Evolutionary conservation across 2,329 filamentous ascomycete genomes (phyloP), one percentile per base, ranked within the genome.

Genomic region (Thelonectria discophora): DNA sequence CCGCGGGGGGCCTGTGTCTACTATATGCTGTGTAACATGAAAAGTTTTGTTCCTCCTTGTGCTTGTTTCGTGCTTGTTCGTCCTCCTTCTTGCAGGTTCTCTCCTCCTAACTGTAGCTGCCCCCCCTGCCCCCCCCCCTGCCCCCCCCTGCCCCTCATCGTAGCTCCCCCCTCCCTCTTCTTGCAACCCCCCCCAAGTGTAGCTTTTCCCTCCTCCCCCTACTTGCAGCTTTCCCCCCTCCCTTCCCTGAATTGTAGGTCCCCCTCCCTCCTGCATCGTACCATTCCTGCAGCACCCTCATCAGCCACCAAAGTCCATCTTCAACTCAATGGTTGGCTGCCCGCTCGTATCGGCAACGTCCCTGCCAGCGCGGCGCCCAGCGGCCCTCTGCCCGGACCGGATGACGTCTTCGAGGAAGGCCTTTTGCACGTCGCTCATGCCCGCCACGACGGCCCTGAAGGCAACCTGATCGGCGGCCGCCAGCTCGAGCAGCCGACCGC

Each of bases 301-400:
- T 69, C 70, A 76, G 45, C 80, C 79, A 5, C 87, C 87, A 84
- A 99, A 98, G 76, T 97, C 85, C 91, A 98, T 96, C 84, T 96
- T 95, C 73, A 99, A 78, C 55, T 93, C 93, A 82, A 99, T 99
- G 65, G 83, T 95, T 12, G 95, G 95, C 76, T 87, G 87, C 27
- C 80, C 84, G 60, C 81, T 79, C 60, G 79, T 81, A 52, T 77
- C 78, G 45, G 78, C 72, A 3, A 63, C 71, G 56, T 74, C 76
- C 69, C 80, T 79, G 73, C 72, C 74, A n/a, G n/a, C n/a, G n/a
- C n/a, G n/a, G n/a, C 68, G 71, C 69, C 70, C 75, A 70, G 57
- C 76, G 76, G 73, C 75, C 68, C 84, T 80, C 69, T 86, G 80
- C 53, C 89, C 89, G 21, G 84, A 86, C 75, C 88, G 86, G 62